Percentiles rank a stretch among this genome's conserved stretches.
Evolutionary conservation across 768 basidiomycete genomes (phyloP).

Genomic region (Russula vinacea): DNA sequence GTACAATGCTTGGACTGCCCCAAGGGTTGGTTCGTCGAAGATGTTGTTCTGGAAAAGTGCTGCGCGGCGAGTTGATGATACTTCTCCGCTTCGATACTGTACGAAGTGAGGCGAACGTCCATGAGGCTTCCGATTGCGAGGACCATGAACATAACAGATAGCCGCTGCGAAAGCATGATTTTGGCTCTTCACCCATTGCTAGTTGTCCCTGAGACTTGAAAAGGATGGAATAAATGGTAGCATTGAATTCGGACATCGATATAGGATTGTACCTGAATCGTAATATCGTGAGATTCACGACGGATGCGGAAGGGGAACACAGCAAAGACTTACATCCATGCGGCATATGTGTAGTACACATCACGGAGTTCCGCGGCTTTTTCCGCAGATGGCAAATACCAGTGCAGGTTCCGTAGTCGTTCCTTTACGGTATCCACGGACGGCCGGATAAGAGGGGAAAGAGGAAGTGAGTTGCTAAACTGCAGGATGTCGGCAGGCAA

Average conservation of each 20-base stretch:
- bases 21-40: constrained; percentile 59
- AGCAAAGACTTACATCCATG: constrained; percentile 58
- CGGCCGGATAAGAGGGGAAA: constrained; percentile 44
- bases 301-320: constrained; percentile 43
- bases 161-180: constrained; percentile 47
- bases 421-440: constrained; percentile 42
- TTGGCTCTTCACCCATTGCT: constrained; percentile 39
- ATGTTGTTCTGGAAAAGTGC: constrained; percentile 60
- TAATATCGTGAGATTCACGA: constrained; percentile 23
- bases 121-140: constrained; percentile 61
- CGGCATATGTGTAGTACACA: constrained; percentile 62
- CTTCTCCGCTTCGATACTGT: constrained; percentile 53
- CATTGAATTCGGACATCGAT: constrained; percentile 52
- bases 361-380: constrained; percentile 56
- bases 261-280: constrained; percentile 59
- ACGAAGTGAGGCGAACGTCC: constrained; percentile 53
- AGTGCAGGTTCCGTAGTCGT: constrained; percentile 55
- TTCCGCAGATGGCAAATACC: constrained; percentile 64
- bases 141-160: constrained; percentile 60
- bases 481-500: constrained; percentile 62
- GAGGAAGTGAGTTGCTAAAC: constrained; percentile 64
- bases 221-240: constrained; percentile 48
- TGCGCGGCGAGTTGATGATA: constrained; percentile 60
- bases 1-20: constrained; percentile 65
- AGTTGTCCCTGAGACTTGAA: constrained; percentile 51